phyloP scores from a whole-genome alignment of 495 filamentous ascomycete species.

The Talaromyces trachyspermus region DNA sequence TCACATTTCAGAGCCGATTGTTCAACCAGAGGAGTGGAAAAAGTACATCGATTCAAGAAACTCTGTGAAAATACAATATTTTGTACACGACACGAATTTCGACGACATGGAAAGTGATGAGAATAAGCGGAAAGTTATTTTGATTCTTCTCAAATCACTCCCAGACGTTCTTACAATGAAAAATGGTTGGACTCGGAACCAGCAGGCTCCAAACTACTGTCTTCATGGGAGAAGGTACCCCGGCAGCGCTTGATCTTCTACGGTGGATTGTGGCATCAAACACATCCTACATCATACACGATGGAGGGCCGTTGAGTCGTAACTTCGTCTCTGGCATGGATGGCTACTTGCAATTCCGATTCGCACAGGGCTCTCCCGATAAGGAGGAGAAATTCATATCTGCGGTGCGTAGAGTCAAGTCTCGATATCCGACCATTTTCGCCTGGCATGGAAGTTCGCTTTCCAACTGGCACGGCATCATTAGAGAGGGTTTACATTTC shows the following conservation, averaged over 20 bases:
- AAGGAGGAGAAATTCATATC: conserved; percentile 77
- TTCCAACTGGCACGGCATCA: conserved; percentile 83
- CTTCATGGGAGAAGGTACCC: conserved; percentile 60
- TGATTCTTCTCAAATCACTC: conserved; percentile 56
- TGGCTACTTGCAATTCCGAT: conserved; percentile 73
- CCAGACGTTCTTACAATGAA: conserved; percentile 60
- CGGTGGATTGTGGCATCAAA: conserved; percentile 92
- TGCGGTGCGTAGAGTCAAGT: conserved; percentile 45
- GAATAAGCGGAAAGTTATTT: conserved; percentile 48
- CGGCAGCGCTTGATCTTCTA: conserved; percentile 59
- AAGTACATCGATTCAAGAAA: neutral
- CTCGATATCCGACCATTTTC: conserved; percentile 60
- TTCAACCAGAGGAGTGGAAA: neutral
- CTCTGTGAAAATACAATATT: conserved; percentile 15
- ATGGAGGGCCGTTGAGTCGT: conserved; percentile 27
- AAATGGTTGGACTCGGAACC: conserved; percentile 43
- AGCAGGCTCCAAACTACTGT: conserved; percentile 33
- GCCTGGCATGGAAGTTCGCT: conserved; percentile 78
- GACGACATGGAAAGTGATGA: conserved; percentile 35
- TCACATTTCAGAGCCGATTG: conserved; percentile 14
- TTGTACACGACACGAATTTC: conserved; percentile 50
- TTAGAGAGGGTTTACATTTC: conserved; percentile 76
- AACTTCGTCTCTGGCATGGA: conserved; percentile 55
- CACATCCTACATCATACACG: conserved; percentile 74
- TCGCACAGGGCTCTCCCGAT: conserved; percentile 84